These are phyloP conservation scores for Cicer yamashitae DNA, from an alignment of 306 rosid genomes.

Conservation along the genomic window DNA sequence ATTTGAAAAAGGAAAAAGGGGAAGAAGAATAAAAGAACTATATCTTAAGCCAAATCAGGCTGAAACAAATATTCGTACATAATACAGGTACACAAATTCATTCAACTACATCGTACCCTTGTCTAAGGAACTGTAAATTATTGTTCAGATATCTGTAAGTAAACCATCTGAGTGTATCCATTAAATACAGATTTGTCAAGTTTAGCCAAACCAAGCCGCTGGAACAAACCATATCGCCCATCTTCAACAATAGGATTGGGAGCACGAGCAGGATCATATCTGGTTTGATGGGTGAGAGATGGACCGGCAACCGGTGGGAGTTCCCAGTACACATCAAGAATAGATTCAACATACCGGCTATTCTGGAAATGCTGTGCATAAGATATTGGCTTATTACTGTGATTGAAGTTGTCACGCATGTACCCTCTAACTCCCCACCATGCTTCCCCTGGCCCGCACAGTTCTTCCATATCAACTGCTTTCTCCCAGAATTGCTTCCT, in stretches of 20 bases:
- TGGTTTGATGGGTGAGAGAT: constrained; percentile 94
- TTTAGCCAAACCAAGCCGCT: constrained; percentile 73
- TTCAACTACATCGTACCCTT: constrained; percentile 43
- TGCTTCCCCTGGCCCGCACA: constrained; percentile 87
- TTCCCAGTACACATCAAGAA: constrained; percentile 98
- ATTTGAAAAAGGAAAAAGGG: constrained; percentile 18
- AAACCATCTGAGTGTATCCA: constrained; percentile 98
- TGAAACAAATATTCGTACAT: constrained; percentile 40
- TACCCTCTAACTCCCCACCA: constrained; percentile 99
- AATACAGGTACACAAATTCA: constrained; percentile 45
- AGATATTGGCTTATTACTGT: constrained; percentile 71
- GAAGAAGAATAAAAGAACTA: constrained; percentile 35
- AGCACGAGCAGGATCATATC: constrained; percentile 96
- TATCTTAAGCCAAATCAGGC: constrained; percentile 52
- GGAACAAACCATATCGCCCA: constrained; percentile 84
- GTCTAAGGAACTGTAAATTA: constrained; percentile 52
- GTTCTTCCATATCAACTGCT: constrained; percentile 82
- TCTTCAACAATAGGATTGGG: constrained; percentile 87
- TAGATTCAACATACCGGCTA: constrained; percentile 81
- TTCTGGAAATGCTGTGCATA: constrained; percentile 80
- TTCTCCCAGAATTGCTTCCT: constrained; percentile 91
- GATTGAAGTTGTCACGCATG: constrained; percentile 89
- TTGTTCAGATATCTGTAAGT: constrained; percentile 82
- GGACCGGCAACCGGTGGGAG: constrained; percentile 98
- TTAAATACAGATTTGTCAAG: constrained; percentile 86